Conservation (phyloP, 805 yeast genomes). For the Candida coleopterorum region DNA sequence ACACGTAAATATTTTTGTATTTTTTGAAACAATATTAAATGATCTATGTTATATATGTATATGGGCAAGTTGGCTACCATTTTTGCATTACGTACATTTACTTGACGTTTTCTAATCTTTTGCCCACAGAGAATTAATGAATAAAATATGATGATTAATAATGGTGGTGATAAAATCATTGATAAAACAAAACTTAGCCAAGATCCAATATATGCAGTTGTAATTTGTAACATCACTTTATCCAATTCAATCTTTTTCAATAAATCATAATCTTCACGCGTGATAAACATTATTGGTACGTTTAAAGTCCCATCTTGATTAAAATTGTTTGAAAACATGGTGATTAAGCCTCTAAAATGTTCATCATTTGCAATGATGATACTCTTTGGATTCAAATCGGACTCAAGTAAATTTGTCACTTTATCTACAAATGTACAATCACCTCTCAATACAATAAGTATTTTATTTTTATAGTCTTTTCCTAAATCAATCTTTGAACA, state of each 20-base stretch:
- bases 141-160: conserved; percentile 32
- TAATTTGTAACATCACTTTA: conserved; percentile 14
- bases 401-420: conserved; percentile 38
- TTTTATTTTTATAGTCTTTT: conserved; percentile 17
- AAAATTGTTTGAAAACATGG: conserved; percentile 49
- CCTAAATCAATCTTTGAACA: conserved; percentile 19
- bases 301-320: conserved; percentile 33
- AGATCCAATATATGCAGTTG: conserved; percentile 33
- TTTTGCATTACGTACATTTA: conserved; percentile 23
- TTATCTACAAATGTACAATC: conserved; percentile 53
- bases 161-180: conserved; percentile 39
- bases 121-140: conserved; percentile 26
- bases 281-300: conserved; percentile 51
- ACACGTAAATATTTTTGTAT: conserved; percentile 27
- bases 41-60: conserved; percentile 32
- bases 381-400: conserved; percentile 37
- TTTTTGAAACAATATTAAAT: conserved; percentile 23
- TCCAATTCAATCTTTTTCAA: conserved; percentile 8
- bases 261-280: conserved; percentile 36
- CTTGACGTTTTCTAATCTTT: conserved; percentile 20
- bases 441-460: conserved; percentile 39
- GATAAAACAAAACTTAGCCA: conserved; percentile 38
- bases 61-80: conserved; percentile 33
- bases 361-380: conserved; percentile 56
- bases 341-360: conserved; percentile 41